Conservation (phyloP, 352 stramenopile genomes). For the Elongisporangium anandrum region DNA sequence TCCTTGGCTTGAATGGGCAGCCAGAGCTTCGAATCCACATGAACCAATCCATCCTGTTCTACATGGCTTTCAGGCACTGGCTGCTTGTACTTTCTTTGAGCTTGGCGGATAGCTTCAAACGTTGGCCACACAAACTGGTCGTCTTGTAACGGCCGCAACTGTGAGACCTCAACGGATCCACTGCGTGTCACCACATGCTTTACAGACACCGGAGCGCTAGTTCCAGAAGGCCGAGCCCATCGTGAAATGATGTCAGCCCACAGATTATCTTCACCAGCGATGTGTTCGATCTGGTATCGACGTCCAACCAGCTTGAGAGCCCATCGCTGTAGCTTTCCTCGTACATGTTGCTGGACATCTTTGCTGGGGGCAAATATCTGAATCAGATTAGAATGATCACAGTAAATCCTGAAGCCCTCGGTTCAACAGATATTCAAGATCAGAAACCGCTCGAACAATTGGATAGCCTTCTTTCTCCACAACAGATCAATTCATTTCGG, state of each 20-base stretch:
- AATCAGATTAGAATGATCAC: conserved; percentile 12
- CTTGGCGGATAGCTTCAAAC: no score
- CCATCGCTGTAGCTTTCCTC: conserved; percentile 12
- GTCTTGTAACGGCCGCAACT: no score
- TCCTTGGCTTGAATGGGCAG: conserved; percentile 1
- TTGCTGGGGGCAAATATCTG: conserved; percentile 2
- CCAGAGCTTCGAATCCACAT: no score
- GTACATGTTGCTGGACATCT: conserved; percentile 8
- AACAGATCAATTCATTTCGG: conserved; percentile 8
- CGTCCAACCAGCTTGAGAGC: conserved; percentile 3
- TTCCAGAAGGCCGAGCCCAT: no score
- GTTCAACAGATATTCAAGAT: conserved; percentile 7
- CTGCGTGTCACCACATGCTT: no score
- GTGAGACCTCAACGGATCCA: no score
- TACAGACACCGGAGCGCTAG: no score
- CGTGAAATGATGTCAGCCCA: conserved; percentile 10
- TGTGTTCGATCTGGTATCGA: conserved; percentile 13
- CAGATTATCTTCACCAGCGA: conserved; percentile 13
- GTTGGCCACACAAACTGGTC: no score
- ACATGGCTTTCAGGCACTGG: no score
- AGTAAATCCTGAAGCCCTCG: background rate
- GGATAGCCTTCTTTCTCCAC: conserved; percentile 9
- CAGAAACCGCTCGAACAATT: conserved; percentile 3
- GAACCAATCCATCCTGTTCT: no score
- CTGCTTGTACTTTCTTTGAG: no score